Base-by-base conservation (phyloP, 306 rosid species). In the Ammopiptanthus mongolicus region DNA sequence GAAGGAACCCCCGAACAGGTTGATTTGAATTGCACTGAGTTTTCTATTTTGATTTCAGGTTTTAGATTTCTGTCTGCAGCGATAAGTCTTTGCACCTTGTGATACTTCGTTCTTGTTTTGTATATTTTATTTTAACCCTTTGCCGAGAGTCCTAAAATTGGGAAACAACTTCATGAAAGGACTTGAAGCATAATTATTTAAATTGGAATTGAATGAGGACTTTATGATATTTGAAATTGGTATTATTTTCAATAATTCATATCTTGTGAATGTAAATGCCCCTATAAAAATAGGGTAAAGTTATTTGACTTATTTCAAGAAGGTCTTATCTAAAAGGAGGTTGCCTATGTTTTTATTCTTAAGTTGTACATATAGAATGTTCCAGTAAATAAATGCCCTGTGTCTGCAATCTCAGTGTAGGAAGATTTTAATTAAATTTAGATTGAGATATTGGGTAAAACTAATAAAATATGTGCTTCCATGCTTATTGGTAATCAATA, bases 1-100 rank as follows among this genome's bases (percentile, higher is more conserved):
- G 99, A 95, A 87, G 97, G 97, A 86, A 92, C 91, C 63, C 93
- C 92, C 12, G 86, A 90, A 76, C 97, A 95, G 95, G 99, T 95
- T 71, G 78, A 69, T 80, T 76, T 81, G 63, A 51, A 80, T 80
- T 66, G 15, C 53, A 42, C 46, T 61, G 50, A 47, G 69, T 48
- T 69, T 59, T 68, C 44, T 73, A 37, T 66, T 41, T 37, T 72
- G 17, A 47, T 61, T 82, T 48, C 39, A 44, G 51, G 65, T 65
- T 51, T 39, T 77, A 36, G 52, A 63, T 63, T 42, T 60, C 70
- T 18, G 13, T 58, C 68, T 84, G 15, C 17, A 52, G 55, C 25
- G 53, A 36, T 23, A 33, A 67, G 58, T n/a, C 47, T 60, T 34
- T 65, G 66, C 69, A 28, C 55, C 21, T 23, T 65, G 46, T 14